Base-by-base conservation (phyloP, 768 basidiomycete species). In the Suillus ampliporus region DNA sequence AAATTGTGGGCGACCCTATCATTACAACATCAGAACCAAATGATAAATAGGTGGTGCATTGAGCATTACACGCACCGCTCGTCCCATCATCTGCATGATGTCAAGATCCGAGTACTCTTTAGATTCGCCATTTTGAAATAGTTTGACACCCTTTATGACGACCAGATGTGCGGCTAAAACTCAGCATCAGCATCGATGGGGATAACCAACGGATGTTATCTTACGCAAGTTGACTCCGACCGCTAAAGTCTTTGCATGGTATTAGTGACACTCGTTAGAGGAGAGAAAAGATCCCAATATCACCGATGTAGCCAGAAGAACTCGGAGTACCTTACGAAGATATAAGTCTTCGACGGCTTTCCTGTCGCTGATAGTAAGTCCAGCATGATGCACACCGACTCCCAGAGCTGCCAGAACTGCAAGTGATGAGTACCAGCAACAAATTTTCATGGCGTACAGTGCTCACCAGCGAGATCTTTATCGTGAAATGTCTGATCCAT, bases 171-270 rank as follows among this genome's bases (percentile, higher is more conserved):
- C 95, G 52, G 97, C 93, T 95, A 64, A 3, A 64, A 14, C 40
- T 28, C 17, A 5, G 41, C 34, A 35, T 26, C 13, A 61, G 53
- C 44, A 63, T 61, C 23, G 31, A 26, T 14, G 58, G 15, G 48
- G 46, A 60, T 48, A 51, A 26, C 17, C 15, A 59, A 10, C 40
- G 17, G 17, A 53, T 60, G 23, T 6, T 21, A 57, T 78, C 88
- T 66, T 70, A 94, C 94, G 97, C 59, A 99, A 82, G 72, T 99
- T 99, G 38, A 99, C 94, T 1, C 97, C 97, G 43, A 98, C 95
- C 0, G 97, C 96, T 28, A 99, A 81, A 15, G 97, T 99, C 92
- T 96, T 67, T 2, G 63, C 10, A 8, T 11, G 8, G 5, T n/a
- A 60, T 9, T 41, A 54, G 65, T 28, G 69, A 68, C 46, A 47